Base-by-base conservation (phyloP, 805 yeast genomes). In the Teunomyces kruisii region DNA sequence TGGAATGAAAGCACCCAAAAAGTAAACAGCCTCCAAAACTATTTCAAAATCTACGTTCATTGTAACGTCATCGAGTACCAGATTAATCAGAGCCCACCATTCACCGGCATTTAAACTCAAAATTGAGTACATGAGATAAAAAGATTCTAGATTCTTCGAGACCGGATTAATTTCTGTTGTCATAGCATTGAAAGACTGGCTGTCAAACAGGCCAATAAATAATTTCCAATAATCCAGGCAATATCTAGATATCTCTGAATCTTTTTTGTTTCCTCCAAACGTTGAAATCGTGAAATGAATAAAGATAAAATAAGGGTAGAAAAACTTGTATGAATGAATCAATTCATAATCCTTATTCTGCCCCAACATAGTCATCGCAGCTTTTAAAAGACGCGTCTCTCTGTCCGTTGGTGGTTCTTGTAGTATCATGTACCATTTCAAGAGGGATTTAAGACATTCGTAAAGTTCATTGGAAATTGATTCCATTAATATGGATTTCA, bases 351-450 rank as follows among this genome's bases (percentile, higher is more conserved):
- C 32, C 27, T 40, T 37, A 14, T 30, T 36, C 16, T 39, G 53
- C 43, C 8, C 45, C 53, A 37, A 31, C 6, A 32, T 16, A 13
- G 43, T 40, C 14, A 64, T 42, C 2, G 50, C 44, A 6, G 38
- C 19, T 2, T 39, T 36, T 12, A 65, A 15, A 1, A 52, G 39
- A 12, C 43, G 45, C 55, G 59, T 48, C n/a, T 53, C 38, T n/a
- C 35, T 49, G 3, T 48, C 55, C 3, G 51, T 16, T 1, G 68
- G 64, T 5, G 50, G 40, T 31, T 62, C 61, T 37, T 69, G 73
- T 2, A 60, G 17, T 12, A 66, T 61, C 16, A 71, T 51, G 27
- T 49, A 40, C 75, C 75, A 71, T 32, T 56, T 51, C 4, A 67
- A 49, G 7, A 70, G 32, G 0, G 49, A 51, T 24, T 50, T 50